phyloP scores from a whole-genome alignment of 2,329 filamentous ascomycete genomes.

The Trichoderma lentiforme region DNA sequence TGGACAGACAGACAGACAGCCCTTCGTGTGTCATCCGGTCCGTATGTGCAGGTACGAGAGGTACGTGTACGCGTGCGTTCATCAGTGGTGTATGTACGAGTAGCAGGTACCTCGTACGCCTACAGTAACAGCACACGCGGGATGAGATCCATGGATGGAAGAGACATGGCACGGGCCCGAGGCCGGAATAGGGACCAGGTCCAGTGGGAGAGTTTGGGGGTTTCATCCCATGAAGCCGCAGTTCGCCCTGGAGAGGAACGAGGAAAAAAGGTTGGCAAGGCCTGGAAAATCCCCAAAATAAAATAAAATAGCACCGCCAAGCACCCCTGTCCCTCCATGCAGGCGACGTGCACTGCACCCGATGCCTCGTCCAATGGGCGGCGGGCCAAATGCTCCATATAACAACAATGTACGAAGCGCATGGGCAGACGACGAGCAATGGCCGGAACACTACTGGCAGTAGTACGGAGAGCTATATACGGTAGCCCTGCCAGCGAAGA shows the following conservation, averaged over 20 bases:
- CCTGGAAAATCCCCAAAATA: background rate
- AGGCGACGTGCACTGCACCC: conserved; percentile 15
- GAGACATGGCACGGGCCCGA: background rate
- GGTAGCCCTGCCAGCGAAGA: background rate
- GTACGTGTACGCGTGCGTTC: background rate
- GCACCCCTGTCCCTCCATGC: background rate
- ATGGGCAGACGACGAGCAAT: background rate
- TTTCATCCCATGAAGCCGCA: background rate
- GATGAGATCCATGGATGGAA: background rate
- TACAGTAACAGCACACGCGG: background rate
- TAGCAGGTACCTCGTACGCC: background rate
- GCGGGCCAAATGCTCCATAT: background rate
- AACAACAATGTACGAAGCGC: background rate
- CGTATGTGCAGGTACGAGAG: background rate
- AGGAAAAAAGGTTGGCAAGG: background rate
- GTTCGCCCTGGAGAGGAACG: background rate
- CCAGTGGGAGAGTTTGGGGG: background rate
- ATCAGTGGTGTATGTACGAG: background rate
- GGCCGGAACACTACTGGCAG: background rate
- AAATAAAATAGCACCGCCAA: conserved; percentile 7
- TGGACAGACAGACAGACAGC: background rate
- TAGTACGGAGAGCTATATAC: background rate
- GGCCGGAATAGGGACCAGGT: background rate
- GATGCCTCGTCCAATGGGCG: background rate
- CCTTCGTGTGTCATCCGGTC: background rate